Base-by-base conservation (phyloP, 306 rosid species). In the Vigna trinervia region DNA sequence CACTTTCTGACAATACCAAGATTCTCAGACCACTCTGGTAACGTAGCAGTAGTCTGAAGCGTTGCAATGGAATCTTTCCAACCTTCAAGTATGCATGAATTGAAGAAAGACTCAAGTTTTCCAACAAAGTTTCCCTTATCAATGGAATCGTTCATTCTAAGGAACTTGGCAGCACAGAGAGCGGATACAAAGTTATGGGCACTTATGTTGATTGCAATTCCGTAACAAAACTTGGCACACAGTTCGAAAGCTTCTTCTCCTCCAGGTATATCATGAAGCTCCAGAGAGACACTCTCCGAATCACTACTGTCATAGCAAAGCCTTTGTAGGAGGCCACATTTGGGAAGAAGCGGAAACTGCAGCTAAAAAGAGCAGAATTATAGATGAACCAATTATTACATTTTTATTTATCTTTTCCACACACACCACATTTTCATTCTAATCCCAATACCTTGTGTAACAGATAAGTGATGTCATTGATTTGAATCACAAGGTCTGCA, bases 31-130 rank as follows among this genome's bases (percentile, higher is more conserved):
- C 97, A 89, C 50, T 95, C 99, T 6, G 95, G 89, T 57, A 95
- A 79, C 19, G 78, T 86, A 28, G 85, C 69, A 26, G 98, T 90
- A 58, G 87, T 84, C 79, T 87, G 91, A 8, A 95, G 89, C 0
- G 99, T 79, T 12, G 80, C 82, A 60, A 95, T 88, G 73, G 98
- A 87, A 85, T 95, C 99, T 72, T 95, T 95, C 99, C 99, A 95
- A 56, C 98, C 96, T 54, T 84, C 89, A 28, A 95, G 96, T 72
- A 95, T 85, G 86, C 99, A 92, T 9, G 97, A 91, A 81, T 84
- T 82, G 84, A 92, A 86, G 90, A 95, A 95, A 60, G 97, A 81
- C 68, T 95, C 97, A 5, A 95, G 99, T 73, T 95, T 95, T 10
- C 87, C 75, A 0, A 87, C 83, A 1, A 92, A 86, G 83, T 92